Conservation (phyloP, 1,284 basidiomycete genomes). For the Ceratobasidium papillatum region DNA sequence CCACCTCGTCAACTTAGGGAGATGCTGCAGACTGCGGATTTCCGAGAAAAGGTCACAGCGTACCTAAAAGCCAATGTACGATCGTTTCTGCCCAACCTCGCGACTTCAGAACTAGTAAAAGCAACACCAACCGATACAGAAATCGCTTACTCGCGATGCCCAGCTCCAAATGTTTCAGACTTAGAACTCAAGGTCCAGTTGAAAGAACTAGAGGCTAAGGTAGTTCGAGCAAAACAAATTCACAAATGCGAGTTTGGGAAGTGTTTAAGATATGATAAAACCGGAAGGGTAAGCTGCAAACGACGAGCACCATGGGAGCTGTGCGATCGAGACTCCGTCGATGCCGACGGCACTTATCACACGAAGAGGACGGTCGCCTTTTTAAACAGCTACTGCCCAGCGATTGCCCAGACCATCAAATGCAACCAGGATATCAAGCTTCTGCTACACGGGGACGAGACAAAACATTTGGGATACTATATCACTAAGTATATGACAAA, state of each 20-base stretch:
- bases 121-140: conserved; percentile 42
- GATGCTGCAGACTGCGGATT: conserved; percentile 16
- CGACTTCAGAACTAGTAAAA: conserved; percentile 41
- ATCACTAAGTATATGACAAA: conserved; percentile 49
- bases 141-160: conserved; percentile 16
- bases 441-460: conserved; percentile 15
- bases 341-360: conserved; percentile 3
- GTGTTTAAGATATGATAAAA: conserved; percentile 47
- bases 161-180: background rate
- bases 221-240: background rate
- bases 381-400: conserved; percentile 51
- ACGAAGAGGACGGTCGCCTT: conserved; percentile 46
- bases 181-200: background rate
- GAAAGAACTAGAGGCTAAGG: background rate
- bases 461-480: conserved; percentile 17
- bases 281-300: conserved; percentile 51
- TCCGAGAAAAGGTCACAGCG: background rate
- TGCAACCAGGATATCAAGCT: conserved; percentile 55
- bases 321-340: conserved; percentile 46
- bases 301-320: conserved; percentile 52
- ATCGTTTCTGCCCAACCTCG: conserved; percentile 46
- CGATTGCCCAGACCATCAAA: conserved; percentile 45
- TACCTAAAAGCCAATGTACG: conserved; percentile 47
- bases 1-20: conserved; percentile 9
- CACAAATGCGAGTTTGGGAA: conserved; percentile 46